phyloP scores from a whole-genome alignment of 148 eudicot genomes.

The Pouteria glomerata region DNA sequence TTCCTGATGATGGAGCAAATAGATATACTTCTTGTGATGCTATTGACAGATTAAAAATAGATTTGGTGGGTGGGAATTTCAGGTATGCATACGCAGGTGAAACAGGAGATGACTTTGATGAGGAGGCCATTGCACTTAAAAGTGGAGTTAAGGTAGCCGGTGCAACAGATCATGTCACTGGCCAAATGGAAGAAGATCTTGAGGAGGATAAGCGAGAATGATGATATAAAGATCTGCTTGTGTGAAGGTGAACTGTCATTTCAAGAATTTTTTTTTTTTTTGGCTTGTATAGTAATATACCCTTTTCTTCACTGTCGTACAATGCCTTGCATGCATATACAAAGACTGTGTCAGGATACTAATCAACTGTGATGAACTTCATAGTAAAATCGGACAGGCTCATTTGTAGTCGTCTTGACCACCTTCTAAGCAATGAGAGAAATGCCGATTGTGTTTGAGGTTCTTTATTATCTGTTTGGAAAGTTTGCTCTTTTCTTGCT shows the following conservation, averaged over 20 bases:
- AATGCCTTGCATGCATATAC: conserved; percentile 1
- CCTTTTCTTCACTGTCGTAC: not conserved
- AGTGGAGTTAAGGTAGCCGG: conserved; percentile 46
- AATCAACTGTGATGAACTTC: not conserved
- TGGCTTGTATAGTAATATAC: not conserved
- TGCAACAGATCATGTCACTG: conserved; percentile 54
- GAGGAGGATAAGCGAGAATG: conserved; percentile 88
- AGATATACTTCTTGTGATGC: too few species aligned
- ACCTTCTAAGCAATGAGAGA: not conserved
- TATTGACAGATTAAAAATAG: too few species aligned
- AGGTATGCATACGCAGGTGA: conserved; percentile 85
- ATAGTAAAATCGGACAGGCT: not conserved
- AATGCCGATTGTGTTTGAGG: not conserved
- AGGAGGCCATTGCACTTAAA: conserved; percentile 78
- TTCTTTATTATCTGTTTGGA: not conserved
- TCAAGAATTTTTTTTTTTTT: conserved; percentile 4
- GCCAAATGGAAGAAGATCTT: conserved; percentile 57
- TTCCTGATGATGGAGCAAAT: not conserved
- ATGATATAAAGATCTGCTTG: not conserved
- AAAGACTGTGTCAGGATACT: not conserved
- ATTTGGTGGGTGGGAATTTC: conserved; percentile 16
- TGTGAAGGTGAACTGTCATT: conserved; percentile 8
- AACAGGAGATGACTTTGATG: conserved; percentile 75
- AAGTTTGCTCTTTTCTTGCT: too few species aligned
- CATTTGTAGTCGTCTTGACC: not conserved